phyloP scores from a whole-genome alignment of 768 basidiomycete species.

The Auricularia auricula-judae region DNA sequence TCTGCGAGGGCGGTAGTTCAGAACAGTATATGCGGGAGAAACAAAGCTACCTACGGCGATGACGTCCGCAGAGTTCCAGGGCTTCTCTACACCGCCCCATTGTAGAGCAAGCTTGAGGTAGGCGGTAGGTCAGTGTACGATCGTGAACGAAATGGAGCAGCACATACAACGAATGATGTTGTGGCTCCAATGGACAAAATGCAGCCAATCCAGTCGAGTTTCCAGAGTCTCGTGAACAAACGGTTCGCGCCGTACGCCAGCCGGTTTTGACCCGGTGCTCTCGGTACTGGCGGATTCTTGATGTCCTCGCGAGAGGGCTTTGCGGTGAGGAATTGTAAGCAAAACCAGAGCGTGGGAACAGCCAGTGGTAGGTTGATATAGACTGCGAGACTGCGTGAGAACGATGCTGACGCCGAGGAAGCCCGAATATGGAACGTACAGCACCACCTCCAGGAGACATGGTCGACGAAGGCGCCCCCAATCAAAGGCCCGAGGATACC shows the following conservation, averaged over 20 bases:
- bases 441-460: constrained; percentile 25
- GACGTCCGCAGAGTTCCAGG: constrained; percentile 1
- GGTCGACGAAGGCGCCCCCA: constrained; percentile 24
- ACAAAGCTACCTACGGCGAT: background rate
- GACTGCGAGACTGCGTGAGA: constrained; percentile 4
- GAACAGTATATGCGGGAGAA: no score
- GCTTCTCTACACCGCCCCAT: constrained; percentile 2
- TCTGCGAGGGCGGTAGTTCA: background rate
- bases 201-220: background rate
- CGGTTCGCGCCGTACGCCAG: background rate
- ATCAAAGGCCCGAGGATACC: constrained; percentile 23
- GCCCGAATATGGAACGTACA: constrained; percentile 2
- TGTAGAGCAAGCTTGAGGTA: constrained; percentile 2
- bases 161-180: background rate
- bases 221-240: background rate
- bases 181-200: background rate
- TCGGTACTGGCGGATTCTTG: background rate
- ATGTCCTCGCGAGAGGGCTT: background rate
- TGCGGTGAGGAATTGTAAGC: constrained; percentile 18
- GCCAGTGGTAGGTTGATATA: constrained; percentile 21
- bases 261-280: background rate
- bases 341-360: constrained; percentile 18
- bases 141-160: background rate
- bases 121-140: background rate
- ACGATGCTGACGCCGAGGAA: background rate